Evolutionary conservation across 176 grass and related monocot species (phyloP).

Genomic region (Guadua angustifolia): DNA sequence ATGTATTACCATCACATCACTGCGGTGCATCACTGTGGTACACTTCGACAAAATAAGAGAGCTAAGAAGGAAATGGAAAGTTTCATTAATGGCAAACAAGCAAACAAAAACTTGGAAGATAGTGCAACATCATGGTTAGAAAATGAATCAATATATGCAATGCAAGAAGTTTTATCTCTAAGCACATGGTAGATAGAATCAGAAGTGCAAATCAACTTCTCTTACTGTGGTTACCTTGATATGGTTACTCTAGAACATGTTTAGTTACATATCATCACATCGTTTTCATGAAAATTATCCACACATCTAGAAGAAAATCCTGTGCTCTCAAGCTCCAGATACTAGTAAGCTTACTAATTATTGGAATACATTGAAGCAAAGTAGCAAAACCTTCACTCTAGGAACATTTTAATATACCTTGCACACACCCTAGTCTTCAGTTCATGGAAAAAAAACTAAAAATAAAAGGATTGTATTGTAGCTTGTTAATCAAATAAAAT

Average conservation of each 20-base stretch:
- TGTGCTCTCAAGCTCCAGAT: conserved; percentile 11
- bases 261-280: not conserved
- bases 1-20: conserved; percentile 35
- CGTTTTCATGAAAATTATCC: conserved; percentile 40
- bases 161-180: conserved; percentile 22
- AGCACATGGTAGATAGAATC: not conserved
- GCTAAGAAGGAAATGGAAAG: conserved; percentile 14
- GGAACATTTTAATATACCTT: conserved; percentile 13
- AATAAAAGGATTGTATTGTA: not conserved
- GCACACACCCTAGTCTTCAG: conserved; percentile 5
- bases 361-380: conserved; percentile 35
- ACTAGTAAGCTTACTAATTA: conserved; percentile 16
- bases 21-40: conserved; percentile 2
- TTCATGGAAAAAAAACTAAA: conserved; percentile 24
- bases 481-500: conserved; percentile 41
- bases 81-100: conserved; percentile 27
- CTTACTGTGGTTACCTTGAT: not conserved
- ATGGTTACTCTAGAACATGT: not conserved
- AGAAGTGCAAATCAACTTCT: conserved; percentile 22
- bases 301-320: conserved; percentile 14
- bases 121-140: conserved; percentile 31
- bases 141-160: conserved; percentile 24
- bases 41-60: conserved; percentile 11
- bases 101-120: not conserved
- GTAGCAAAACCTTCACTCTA: conserved; percentile 32